A percentile compares a stretch with the other conserved stretches of the same genome.
Evolutionary conservation across 305 asterid species (phyloP).

Genomic region (Coffea humblotiana): DNA sequence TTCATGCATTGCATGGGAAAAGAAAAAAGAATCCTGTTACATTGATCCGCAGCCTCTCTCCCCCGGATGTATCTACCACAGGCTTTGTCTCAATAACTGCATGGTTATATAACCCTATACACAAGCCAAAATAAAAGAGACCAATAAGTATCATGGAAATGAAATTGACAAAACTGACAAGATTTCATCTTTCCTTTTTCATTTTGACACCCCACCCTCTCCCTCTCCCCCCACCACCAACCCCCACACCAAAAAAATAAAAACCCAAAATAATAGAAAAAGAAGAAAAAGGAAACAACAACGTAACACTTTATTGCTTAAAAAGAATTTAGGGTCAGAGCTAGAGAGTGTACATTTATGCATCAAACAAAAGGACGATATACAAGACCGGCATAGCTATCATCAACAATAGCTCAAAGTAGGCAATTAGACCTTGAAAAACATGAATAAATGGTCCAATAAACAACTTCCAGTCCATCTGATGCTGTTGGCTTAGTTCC

Average conservation of each 20-base stretch:
- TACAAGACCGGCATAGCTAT: no score
- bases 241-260: no score
- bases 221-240: no score
- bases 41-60: conserved; percentile 93
- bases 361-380: not conserved
- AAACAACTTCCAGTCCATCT: not conserved
- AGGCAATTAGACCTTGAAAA: not conserved
- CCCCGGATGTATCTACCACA: conserved; percentile 91
- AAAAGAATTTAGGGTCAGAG: not conserved
- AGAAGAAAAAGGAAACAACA: not conserved
- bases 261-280: not conserved
- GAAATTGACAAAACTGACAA: not conserved
- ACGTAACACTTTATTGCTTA: no score
- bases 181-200: not conserved
- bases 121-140: conserved; percentile 6
- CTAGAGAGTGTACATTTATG: not conserved
- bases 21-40: conserved; percentile 37
- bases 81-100: conserved; percentile 78
- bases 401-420: not conserved
- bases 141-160: not conserved
- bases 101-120: conserved; percentile 78
- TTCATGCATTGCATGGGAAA: not conserved
- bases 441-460: not conserved
- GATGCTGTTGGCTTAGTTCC: not conserved
- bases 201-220: not conserved